Percentiles rank a stretch among this genome's conserved stretches.
Conservation (phyloP, 2,329 filamentous ascomycete genomes). For the Emergomyces orientalis region DNA sequence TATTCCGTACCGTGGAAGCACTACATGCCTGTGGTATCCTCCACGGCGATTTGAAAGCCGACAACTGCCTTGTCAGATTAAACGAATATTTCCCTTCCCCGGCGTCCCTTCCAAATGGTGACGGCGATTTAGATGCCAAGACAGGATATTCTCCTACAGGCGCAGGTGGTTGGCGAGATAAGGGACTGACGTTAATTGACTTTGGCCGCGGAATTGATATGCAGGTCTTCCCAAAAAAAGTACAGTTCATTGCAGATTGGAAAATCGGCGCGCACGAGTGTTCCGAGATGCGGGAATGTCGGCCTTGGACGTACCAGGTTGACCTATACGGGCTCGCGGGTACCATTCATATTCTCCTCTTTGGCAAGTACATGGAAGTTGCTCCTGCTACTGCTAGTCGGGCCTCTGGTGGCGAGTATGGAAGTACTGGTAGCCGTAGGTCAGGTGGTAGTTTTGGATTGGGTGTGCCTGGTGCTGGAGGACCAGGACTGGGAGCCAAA, state of each 20-base stretch:
- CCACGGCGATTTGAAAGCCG: conserved; percentile 89
- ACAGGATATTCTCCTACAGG: conserved; percentile 64
- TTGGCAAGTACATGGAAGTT: conserved; percentile 91
- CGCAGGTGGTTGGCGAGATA: conserved; percentile 64
- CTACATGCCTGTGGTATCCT: conserved; percentile 71
- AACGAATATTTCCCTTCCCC: conserved; percentile 45
- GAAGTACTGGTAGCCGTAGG: conserved; percentile 3
- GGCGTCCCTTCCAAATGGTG: conserved; percentile 24
- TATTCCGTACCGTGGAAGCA: conserved; percentile 80
- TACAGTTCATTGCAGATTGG: conserved; percentile 94
- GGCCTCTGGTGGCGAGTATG: conserved; percentile 5
- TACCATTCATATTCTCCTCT: conserved; percentile 77
- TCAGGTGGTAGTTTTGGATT: neutral
- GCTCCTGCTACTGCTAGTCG: conserved; percentile 31
- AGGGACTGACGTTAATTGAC: conserved; percentile 82
- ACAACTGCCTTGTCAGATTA: conserved; percentile 87
- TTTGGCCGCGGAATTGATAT: conserved; percentile 94
- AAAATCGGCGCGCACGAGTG: conserved; percentile 80
- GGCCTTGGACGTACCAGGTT: conserved; percentile 95
- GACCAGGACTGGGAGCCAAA: conserved; percentile 20
- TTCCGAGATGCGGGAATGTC: conserved; percentile 85
- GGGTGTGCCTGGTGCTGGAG: neutral
- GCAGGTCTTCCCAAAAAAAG: conserved; percentile 65
- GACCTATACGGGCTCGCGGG: conserved; percentile 92
- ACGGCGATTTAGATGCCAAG: conserved; percentile 23